A percentile compares a stretch with the other conserved stretches of the same genome.
Conservation (phyloP, 2,329 filamentous ascomycete species). For the Penicillium expansum region DNA sequence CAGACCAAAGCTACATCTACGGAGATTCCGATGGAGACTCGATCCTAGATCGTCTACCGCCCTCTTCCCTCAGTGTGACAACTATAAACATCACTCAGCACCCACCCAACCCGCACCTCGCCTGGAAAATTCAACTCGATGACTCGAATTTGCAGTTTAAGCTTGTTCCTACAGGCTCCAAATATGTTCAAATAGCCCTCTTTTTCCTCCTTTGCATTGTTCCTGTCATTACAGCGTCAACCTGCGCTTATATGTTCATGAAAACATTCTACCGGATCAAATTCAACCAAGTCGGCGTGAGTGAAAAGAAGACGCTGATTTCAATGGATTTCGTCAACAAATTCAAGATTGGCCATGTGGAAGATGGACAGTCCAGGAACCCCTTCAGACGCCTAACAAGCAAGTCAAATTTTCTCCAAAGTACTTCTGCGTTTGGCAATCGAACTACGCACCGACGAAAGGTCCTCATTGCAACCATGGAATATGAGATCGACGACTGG, state of each 20-base stretch:
- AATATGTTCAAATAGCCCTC: slow-evolving; percentile 53
- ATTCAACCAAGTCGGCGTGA: slow-evolving; percentile 58
- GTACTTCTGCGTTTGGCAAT: slow-evolving; percentile 33
- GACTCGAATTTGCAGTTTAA: slow-evolving; percentile 55
- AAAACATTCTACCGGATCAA: slow-evolving; percentile 63
- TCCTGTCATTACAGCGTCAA: slow-evolving; percentile 51
- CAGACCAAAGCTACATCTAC: slow-evolving; percentile 58
- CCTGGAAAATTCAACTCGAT: slow-evolving; percentile 56
- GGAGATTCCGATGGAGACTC: slow-evolving; percentile 62
- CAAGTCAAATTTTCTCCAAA: slow-evolving; percentile 39
- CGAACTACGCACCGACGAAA: slow-evolving; percentile 47
- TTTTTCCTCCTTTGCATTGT: slow-evolving; percentile 55
- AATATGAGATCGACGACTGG: slow-evolving; percentile 71
- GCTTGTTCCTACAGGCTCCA: slow-evolving; percentile 54
- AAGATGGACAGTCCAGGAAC: slow-evolving; percentile 32
- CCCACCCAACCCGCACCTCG: slow-evolving; percentile 55
- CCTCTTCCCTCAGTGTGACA: slow-evolving; percentile 54
- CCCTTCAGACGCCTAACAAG: slow-evolving; percentile 36
- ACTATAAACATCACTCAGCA: slow-evolving; percentile 59
- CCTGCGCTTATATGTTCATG: slow-evolving; percentile 57
- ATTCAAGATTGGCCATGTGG: slow-evolving; percentile 30
- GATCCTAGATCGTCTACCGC: slow-evolving; percentile 61
- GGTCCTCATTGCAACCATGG: slow-evolving; percentile 67
- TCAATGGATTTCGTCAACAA: slow-evolving; percentile 37
- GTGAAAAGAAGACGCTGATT: slow-evolving; percentile 47